Percentiles rank a stretch among this genome's conserved stretches.
These are phyloP conservation scores for Heritiera fomes DNA, from an alignment of 345 rosid genomes.

Conservation along the genomic window DNA sequence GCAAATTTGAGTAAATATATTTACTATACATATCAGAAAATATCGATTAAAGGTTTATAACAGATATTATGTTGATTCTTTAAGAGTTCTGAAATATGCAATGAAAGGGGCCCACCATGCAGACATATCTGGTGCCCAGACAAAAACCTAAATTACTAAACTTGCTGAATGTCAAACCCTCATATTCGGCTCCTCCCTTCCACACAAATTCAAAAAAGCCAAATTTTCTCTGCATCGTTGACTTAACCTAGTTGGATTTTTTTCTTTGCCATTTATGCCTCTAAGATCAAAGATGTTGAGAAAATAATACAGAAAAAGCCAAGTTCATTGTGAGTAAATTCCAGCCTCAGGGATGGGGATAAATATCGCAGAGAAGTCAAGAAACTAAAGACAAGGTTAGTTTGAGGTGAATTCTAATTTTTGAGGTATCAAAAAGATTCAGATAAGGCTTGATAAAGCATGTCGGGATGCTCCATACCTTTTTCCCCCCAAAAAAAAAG, in stretches of 20 bases:
- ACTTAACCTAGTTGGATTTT: background rate
- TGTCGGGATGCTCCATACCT: background rate
- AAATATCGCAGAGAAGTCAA: background rate
- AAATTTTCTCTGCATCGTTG: background rate
- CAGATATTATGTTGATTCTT: too few species aligned
- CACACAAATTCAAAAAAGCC: too few species aligned
- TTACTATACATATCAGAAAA: too few species aligned
- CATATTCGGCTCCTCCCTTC: too few species aligned
- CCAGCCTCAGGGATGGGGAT: background rate
- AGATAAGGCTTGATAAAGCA: background rate
- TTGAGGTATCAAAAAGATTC: background rate
- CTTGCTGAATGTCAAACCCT: too few species aligned
- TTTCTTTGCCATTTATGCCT: background rate
- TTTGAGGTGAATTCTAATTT: background rate
- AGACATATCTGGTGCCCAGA: background rate
- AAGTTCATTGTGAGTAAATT: background rate
- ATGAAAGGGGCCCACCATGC: too few species aligned
- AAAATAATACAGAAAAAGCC: slow-evolving; percentile 4
- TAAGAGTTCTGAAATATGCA: too few species aligned
- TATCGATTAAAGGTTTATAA: too few species aligned
- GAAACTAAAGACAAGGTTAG: background rate
- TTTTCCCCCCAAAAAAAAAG: background rate
- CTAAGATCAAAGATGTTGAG: background rate
- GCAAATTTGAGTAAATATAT: too few species aligned
- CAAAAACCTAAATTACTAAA: too few species aligned